Percentiles rank a stretch among this genome's conserved stretches.
Conservation (phyloP, 495 filamentous ascomycete genomes). For the Penicillium tannophilum region DNA sequence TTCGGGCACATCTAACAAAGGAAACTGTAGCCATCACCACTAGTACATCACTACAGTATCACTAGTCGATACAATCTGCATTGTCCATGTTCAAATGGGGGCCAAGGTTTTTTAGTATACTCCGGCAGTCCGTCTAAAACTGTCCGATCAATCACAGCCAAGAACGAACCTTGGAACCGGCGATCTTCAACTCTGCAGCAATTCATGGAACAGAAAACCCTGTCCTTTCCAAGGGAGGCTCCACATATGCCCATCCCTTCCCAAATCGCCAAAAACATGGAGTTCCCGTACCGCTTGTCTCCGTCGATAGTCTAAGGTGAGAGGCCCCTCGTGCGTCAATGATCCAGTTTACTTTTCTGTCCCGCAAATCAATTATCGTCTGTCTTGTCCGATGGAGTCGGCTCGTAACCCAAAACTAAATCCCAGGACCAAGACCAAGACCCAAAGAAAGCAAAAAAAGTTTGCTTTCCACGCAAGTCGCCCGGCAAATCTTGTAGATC, state of each 20-base stretch:
- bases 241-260: background rate
- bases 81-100: background rate
- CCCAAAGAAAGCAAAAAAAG: background rate
- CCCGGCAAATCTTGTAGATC: constrained; percentile 5
- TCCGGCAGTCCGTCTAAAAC: background rate
- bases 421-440: background rate
- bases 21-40: background rate
- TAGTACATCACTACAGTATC: too few relatives aligned
- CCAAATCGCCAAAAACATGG: background rate
- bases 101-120: background rate
- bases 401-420: background rate
- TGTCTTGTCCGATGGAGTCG: background rate
- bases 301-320: constrained; percentile 9
- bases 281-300: constrained; percentile 9
- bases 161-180: background rate
- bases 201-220: background rate
- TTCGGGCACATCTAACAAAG: background rate
- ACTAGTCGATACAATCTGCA: background rate
- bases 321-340: constrained; percentile 1
- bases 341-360: background rate
- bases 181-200: constrained; percentile 5
- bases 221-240: background rate
- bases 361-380: constrained; percentile 1
- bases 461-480: background rate
- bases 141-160: background rate